Conservation (phyloP, 192 early-diverging fungal species). For the Coemansia sp. region DNA sequence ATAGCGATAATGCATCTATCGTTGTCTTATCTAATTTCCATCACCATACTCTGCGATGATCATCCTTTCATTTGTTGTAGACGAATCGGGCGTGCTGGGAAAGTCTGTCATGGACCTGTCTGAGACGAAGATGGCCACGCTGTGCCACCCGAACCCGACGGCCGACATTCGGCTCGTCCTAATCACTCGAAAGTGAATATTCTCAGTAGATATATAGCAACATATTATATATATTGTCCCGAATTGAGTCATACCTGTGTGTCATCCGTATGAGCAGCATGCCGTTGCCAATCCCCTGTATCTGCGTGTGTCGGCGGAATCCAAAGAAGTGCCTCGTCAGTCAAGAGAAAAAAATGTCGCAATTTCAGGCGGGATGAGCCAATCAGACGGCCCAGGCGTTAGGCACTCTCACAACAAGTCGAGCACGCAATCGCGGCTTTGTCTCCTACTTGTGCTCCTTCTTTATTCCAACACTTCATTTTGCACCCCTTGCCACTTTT, state of each 20-base stretch:
- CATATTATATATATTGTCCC: neutral
- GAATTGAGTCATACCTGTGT: neutral
- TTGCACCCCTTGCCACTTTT: slow-evolving; percentile 2
- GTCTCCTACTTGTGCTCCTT: neutral
- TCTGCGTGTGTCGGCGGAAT: neutral
- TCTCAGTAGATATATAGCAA: neutral
- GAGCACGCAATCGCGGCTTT: slow-evolving; percentile 6
- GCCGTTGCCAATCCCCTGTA: neutral
- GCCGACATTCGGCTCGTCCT: slow-evolving; percentile 48
- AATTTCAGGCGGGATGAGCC: slow-evolving; percentile 8
- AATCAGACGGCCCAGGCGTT: neutral
- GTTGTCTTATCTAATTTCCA: neutral
- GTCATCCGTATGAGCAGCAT: neutral
- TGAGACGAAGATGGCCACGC: slow-evolving; percentile 32
- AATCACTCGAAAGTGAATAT: slow-evolving; percentile 44
- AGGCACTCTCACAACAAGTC: neutral
- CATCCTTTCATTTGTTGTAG: slow-evolving; percentile 17
- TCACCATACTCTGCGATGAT: neutral
- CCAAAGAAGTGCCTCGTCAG: neutral
- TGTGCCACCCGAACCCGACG: slow-evolving; percentile 40
- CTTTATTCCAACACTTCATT: neutral
- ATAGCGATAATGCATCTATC: neutral
- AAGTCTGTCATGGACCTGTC: slow-evolving; percentile 48
- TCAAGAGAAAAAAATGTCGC: slow-evolving; percentile 9
- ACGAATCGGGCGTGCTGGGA: slow-evolving; percentile 43